phyloP scores from a whole-genome alignment of 352 stramenopile species.

The Globisporangium cederbergense region DNA sequence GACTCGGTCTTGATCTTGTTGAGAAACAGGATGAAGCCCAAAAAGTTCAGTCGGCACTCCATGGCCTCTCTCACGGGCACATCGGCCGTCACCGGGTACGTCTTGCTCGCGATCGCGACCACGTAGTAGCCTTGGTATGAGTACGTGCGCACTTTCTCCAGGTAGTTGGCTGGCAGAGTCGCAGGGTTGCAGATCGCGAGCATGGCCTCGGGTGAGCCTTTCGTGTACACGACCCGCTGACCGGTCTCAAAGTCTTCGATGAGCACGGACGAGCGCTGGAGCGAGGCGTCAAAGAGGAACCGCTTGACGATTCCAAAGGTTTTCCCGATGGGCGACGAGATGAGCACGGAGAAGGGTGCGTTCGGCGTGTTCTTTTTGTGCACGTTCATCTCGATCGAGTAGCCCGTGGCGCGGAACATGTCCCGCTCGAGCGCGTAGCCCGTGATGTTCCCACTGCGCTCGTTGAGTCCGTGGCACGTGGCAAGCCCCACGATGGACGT shows the following conservation, averaged over 20 bases:
- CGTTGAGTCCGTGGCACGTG: slow-evolving; percentile 63
- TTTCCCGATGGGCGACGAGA: slow-evolving; percentile 69
- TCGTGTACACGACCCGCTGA: slow-evolving; percentile 62
- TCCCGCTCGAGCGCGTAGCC: slow-evolving; percentile 70
- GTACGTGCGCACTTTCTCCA: slow-evolving; percentile 50
- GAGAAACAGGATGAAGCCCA: slow-evolving; percentile 86
- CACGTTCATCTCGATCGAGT: slow-evolving; percentile 54
- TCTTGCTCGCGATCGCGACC: slow-evolving; percentile 58
- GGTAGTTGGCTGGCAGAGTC: slow-evolving; percentile 71
- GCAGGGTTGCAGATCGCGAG: slow-evolving; percentile 54
- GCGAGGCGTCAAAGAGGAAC: slow-evolving; percentile 65
- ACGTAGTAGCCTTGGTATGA: slow-evolving; percentile 86
- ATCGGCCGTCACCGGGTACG: slow-evolving; percentile 44
- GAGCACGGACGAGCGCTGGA: slow-evolving; percentile 67
- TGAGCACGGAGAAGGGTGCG: slow-evolving; percentile 55
- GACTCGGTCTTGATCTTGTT: slow-evolving; percentile 90
- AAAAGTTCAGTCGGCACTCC: slow-evolving; percentile 71
- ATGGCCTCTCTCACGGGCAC: slow-evolving; percentile 64
- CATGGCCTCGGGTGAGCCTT: slow-evolving; percentile 65
- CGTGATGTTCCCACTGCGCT: slow-evolving; percentile 44
- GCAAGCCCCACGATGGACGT: slow-evolving; percentile 59
- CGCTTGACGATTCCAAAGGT: slow-evolving; percentile 66
- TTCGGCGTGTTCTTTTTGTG: slow-evolving; percentile 41
- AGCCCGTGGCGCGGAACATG: slow-evolving; percentile 70
- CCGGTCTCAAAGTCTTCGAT: slow-evolving; percentile 66